phyloP scores from a whole-genome alignment of 2,329 filamentous ascomycete genomes.

The Fusarium nygamai region DNA sequence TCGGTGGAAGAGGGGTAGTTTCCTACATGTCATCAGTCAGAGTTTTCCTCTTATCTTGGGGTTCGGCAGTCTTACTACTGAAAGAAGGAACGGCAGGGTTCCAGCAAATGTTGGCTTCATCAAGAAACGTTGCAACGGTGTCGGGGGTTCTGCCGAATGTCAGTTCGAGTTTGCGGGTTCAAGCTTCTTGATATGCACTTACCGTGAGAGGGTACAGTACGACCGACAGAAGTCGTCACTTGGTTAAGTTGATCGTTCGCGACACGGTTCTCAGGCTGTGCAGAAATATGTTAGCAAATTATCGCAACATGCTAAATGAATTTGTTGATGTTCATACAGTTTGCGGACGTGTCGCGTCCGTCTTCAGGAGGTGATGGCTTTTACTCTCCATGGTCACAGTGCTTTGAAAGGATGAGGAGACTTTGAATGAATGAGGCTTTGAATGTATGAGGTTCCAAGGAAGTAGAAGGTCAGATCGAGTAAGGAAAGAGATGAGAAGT shows the following conservation, averaged over 20 bases:
- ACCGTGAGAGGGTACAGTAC: not conserved
- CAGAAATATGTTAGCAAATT: not conserved
- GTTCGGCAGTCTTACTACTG: not conserved
- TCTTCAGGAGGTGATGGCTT: not conserved
- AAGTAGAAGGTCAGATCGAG: no score
- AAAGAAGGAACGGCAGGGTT: not conserved
- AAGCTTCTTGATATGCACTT: not conserved
- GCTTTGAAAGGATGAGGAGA: no score
- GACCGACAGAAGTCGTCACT: not conserved
- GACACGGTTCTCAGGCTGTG: not conserved
- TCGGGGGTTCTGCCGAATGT: not conserved
- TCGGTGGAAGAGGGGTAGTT: not conserved
- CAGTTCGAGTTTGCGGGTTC: accelerated
- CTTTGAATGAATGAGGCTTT: not conserved
- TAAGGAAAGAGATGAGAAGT: no score
- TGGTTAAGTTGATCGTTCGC: not conserved
- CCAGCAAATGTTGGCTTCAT: not conserved
- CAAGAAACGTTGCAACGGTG: not conserved
- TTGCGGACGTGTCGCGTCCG: not conserved
- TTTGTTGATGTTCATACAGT: not conserved
- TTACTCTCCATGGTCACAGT: no score
- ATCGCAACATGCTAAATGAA: not conserved
- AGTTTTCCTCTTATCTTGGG: not conserved
- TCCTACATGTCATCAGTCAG: not conserved
- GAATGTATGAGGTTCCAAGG: not conserved